Evolutionary conservation across 495 filamentous ascomycete genomes (phyloP), one percentile per base, ranked within the genome.

Genomic region (Neurospora sp.): DNA sequence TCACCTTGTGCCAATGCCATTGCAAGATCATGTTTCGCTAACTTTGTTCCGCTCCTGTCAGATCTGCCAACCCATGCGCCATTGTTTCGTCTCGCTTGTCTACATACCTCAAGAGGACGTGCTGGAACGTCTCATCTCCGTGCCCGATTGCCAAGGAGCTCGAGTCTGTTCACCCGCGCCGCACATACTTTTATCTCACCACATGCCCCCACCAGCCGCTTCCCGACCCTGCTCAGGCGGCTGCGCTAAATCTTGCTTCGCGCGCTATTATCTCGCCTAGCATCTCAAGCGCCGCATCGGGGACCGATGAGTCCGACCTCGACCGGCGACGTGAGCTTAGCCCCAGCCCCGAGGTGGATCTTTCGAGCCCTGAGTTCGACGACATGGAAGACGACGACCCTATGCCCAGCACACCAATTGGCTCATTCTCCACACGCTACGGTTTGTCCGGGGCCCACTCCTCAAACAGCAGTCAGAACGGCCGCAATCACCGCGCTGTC

Each of bases 151-250:
- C 91, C 45, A 99, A 98, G 82, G 93, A 96, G 83, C 89, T 98
- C 72, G 91, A 97, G 78, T 89, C 92, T 39, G 91, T 95, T 44
- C 95, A 98, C 78, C 96, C 96, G 35, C 92, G 93, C 78, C 93
- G 96, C 83, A 94, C 97, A 70, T 99, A 97, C 83, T 99, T 94
- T 81, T 98, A 93, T 82, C 88, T 99, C 69, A 96, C 93, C 44
- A 97, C 92, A 9, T 89, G 84, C 74, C 89, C 92, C 69, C 92
- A 89, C 76, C 94, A 96, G 81, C 89, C 93, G 65, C 88, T 98
- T 35, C 94, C 94, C 1, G 90, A 93, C 76, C 88, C 89, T 70
- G 86, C 89, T 38, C 87, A 80, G 39, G 74, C 78, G 14, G 70
- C 78, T 16, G 40, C 75, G 20, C 73, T 77, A 87, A 80, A 86